Conservation (phyloP, 208 protist species). For the Crithidia acanthocephali region DNA sequence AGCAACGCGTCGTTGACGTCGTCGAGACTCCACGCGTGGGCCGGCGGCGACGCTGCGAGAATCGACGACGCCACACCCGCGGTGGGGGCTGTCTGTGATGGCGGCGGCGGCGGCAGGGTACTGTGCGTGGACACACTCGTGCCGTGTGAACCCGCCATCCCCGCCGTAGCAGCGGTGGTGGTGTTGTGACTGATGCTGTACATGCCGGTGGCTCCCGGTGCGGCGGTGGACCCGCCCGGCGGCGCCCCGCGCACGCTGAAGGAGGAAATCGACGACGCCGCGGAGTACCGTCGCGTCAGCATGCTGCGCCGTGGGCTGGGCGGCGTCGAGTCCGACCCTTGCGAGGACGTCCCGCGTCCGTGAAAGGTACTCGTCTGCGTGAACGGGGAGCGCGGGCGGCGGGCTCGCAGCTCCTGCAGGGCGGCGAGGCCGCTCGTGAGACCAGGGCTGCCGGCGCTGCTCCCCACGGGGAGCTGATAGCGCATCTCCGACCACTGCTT, state of each 20-base stretch:
- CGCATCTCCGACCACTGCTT: slow-evolving; percentile 27
- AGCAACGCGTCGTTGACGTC: slow-evolving; percentile 26
- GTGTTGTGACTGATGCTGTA: background rate
- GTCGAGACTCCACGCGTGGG: slow-evolving; percentile 24
- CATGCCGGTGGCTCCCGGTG: background rate
- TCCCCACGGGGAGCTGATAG: background rate
- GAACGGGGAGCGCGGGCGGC: slow-evolving; percentile 30
- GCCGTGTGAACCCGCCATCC: background rate
- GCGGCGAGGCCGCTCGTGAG: slow-evolving; percentile 10
- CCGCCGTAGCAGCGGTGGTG: background rate
- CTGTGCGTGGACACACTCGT: background rate
- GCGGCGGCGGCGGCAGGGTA: background rate
- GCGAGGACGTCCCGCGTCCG: slow-evolving; percentile 20
- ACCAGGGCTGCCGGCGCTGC: slow-evolving; percentile 1
- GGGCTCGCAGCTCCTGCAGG: slow-evolving; percentile 24
- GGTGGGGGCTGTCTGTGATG: background rate
- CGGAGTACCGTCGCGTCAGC: slow-evolving; percentile 22
- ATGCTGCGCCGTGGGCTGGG: slow-evolving; percentile 30
- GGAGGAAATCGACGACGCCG: slow-evolving; percentile 12
- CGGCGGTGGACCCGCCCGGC: too few relatives aligned
- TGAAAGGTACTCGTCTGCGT: slow-evolving; percentile 16
- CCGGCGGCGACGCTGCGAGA: background rate
- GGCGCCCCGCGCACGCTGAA: background rate
- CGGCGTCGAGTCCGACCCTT: slow-evolving; percentile 34
- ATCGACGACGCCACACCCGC: background rate